Base-by-base conservation (phyloP, 768 basidiomycete species). In the Lentinula lateritia region DNA sequence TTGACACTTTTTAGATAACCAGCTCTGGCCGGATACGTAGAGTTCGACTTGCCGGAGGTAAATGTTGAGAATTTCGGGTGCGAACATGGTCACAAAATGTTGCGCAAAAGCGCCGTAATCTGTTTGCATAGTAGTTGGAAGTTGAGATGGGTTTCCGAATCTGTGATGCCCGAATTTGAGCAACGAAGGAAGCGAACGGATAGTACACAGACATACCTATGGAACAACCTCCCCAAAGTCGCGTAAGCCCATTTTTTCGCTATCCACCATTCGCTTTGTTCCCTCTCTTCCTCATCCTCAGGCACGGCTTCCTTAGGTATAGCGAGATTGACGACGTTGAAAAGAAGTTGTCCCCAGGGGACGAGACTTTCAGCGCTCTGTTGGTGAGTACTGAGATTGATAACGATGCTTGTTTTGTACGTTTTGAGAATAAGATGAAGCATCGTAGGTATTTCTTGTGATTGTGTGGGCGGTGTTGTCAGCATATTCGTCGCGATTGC, bases 211-310 rank as follows among this genome's bases (percentile, higher is more conserved):
- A 34, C 69, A 6, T 59, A 87, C 83, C 89, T 81, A 67, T 89
- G 88, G 80, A 94, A 94, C 15, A 94, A 76, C 23, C 87, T 78
- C 39, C 90, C 89, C 7, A 96, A 77, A 41, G 85, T 85, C n/a
- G 81, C 84, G 69, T 88, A 94, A 0, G 93, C 91, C 94, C 93
- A 95, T 70, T 96, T 96, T 76, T 95, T 95, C 8, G 89, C 83
- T 70, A 88, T 89, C 90, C 92, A 93, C 93, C 94, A 96, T 67
- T 92, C 89, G 50, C 79, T 83, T 52, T 79, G 80, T 75, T 94
- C 92, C 39, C 90, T 78, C 15, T 89, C 89, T 5, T 93, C 89
- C 63, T 86, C 83, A 61, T 90, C 85, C 34, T 80, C 83, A 1
- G 90, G 88, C 0, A 93, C 81, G 20, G 78, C 81, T 2, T 85